A percentile compares a stretch with the other conserved stretches of the same genome.
phyloP scores from a whole-genome alignment of 78 protist genomes.

The Mantamonas sphyraenae region DNA sequence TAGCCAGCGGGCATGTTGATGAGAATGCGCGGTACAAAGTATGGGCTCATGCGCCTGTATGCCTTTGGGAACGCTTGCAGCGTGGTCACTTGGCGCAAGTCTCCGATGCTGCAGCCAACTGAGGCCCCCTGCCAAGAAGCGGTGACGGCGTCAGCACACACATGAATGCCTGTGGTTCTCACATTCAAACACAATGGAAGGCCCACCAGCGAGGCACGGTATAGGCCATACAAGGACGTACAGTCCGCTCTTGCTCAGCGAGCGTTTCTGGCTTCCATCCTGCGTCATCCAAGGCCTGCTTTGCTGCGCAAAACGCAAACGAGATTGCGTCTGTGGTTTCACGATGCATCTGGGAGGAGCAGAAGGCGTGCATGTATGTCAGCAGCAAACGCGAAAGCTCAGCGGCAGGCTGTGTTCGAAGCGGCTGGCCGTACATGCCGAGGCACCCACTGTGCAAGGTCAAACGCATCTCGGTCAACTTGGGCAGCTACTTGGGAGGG shows the following conservation, averaged over 20 bases:
- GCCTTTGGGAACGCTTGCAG: constrained; percentile 1
- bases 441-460: too few relatives aligned
- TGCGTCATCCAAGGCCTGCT: constrained; percentile 62
- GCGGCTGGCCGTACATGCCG: too few relatives aligned
- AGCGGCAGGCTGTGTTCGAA: too few relatives aligned
- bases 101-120: too few relatives aligned
- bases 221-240: too few relatives aligned
- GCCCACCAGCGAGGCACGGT: too few relatives aligned
- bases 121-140: too few relatives aligned
- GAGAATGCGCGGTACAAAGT: constrained; percentile 80
- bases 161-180: too few relatives aligned
- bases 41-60: constrained; percentile 57
- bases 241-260: too few relatives aligned
- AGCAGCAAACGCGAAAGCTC: neutral
- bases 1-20: constrained; percentile 80
- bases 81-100: neutral
- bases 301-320: constrained; percentile 66
- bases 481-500: neutral
- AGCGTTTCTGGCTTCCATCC: constrained; percentile 1
- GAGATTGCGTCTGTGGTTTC: constrained; percentile 37
- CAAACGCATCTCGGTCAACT: too few relatives aligned
- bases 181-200: too few relatives aligned
- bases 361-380: neutral
- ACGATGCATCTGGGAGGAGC: neutral
- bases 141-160: too few relatives aligned